phyloP scores from a whole-genome alignment of 2,329 filamentous ascomycete genomes.

The Gremmenia infestans region DNA sequence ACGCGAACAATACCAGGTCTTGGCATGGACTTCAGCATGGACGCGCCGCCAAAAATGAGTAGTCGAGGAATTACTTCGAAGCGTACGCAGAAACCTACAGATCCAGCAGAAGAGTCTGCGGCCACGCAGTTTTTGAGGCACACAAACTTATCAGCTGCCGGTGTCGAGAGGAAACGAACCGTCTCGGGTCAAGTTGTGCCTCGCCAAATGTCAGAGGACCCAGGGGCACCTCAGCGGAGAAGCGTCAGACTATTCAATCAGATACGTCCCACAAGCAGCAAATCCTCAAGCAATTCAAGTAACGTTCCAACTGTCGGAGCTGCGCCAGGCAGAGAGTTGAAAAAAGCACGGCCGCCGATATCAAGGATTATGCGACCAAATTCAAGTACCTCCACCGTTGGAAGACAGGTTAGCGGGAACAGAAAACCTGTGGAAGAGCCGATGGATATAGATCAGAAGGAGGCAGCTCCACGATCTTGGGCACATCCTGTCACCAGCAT shows the following conservation, averaged over 20 bases:
- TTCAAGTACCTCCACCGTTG: conserved; percentile 66
- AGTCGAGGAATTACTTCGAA: conserved; percentile 29
- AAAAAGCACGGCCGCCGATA: conserved; percentile 74
- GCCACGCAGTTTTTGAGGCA: conserved; percentile 21
- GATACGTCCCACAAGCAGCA: conserved; percentile 53
- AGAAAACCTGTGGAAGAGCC: conserved; percentile 69
- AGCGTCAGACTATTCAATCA: conserved; percentile 70
- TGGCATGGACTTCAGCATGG: conserved; percentile 32
- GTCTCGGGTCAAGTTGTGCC: conserved; percentile 75
- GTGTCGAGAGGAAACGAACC: conserved; percentile 75
- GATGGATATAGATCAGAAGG: conserved; percentile 66
- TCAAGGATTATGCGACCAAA: conserved; percentile 61
- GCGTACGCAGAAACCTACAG: conserved; percentile 28
- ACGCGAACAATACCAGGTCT: conserved; percentile 29
- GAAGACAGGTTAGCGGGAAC: conserved; percentile 85
- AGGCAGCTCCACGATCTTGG: conserved; percentile 35
- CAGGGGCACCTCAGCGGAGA: conserved; percentile 58
- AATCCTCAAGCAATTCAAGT: conserved; percentile 28
- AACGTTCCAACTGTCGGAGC: conserved; percentile 54
- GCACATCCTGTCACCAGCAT: conserved; percentile 27
- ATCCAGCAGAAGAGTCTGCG: conserved; percentile 27
- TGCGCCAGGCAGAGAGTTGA: conserved; percentile 66
- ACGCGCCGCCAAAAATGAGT: conserved; percentile 32
- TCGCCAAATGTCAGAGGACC: conserved; percentile 53
- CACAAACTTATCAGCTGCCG: conserved; percentile 25